These are phyloP conservation scores for Calocybe indica DNA, from an alignment of 768 basidiomycete species.

Conservation along the genomic window DNA sequence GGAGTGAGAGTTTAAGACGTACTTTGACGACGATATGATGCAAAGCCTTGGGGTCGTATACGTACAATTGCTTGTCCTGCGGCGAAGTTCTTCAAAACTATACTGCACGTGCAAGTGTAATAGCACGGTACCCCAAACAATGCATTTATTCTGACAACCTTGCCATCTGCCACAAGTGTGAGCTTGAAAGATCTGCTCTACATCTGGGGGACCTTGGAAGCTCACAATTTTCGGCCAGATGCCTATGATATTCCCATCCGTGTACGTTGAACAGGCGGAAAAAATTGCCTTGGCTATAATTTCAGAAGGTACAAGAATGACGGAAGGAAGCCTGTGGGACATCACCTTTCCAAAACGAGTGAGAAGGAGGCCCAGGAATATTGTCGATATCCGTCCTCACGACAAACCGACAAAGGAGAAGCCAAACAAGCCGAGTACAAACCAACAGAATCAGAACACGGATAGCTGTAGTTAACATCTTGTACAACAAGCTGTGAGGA, in stretches of 20 bases:
- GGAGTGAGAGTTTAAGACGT: slow-evolving; percentile 6
- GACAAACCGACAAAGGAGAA: slow-evolving; percentile 8
- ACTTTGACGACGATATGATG: slow-evolving; percentile 29
- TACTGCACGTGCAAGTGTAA: background rate
- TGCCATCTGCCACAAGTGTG: slow-evolving; percentile 8
- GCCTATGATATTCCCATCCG: slow-evolving; percentile 11
- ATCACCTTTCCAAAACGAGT: slow-evolving; percentile 24
- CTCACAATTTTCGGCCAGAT: slow-evolving; percentile 9
- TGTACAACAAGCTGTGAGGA: background rate
- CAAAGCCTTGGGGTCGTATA: slow-evolving; percentile 31
- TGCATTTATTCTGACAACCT: slow-evolving; percentile 11
- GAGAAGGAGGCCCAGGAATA: slow-evolving; percentile 24
- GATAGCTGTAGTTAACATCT: background rate
- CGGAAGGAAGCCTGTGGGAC: background rate
- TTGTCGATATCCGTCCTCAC: slow-evolving; percentile 23
- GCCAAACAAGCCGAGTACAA: slow-evolving; percentile 7
- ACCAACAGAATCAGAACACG: slow-evolving; percentile 4
- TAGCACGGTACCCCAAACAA: slow-evolving; percentile 11
- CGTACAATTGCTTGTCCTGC: slow-evolving; percentile 18
- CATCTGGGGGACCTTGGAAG: background rate
- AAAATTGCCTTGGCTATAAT: slow-evolving; percentile 11
- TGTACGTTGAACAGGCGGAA: slow-evolving; percentile 7
- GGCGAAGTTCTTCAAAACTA: background rate
- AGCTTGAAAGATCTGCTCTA: background rate
- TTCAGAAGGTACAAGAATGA: background rate